Percentiles rank a stretch among this genome's conserved stretches.
Evolutionary conservation across 495 filamentous ascomycete species (phyloP).

Genomic region (Tuber indicum): DNA sequence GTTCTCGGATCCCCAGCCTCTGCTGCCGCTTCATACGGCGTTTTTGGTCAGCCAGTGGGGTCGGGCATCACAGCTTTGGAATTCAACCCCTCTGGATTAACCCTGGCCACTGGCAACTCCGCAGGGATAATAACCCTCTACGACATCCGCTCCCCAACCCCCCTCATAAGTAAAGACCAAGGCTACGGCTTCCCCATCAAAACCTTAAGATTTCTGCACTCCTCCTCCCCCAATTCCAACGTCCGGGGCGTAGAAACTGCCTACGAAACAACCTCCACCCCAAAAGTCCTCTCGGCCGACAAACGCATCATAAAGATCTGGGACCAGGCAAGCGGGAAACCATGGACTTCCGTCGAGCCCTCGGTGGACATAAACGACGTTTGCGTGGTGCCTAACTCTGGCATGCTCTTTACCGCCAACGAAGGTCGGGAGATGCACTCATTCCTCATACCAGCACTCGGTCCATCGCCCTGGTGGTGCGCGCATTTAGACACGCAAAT

Average conservation of each 20-base stretch:
- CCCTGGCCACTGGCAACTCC: constrained; percentile 78
- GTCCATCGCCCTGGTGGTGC: constrained; percentile 91
- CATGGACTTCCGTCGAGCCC: constrained; percentile 94
- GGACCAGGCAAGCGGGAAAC: constrained; percentile 69
- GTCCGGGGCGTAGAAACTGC: constrained; percentile 2
- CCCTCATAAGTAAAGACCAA: constrained; percentile 84
- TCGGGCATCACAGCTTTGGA: constrained; percentile 68
- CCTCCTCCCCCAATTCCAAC: constrained; percentile 44
- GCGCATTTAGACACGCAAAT: constrained; percentile 93
- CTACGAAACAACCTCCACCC: constrained; percentile 54
- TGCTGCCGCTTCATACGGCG: constrained; percentile 15
- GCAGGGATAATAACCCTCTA: constrained; percentile 86
- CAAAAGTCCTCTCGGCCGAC: constrained; percentile 85
- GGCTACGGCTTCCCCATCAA: constrained; percentile 93
- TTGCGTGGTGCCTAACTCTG: constrained; percentile 75
- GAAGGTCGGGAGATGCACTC: constrained; percentile 87
- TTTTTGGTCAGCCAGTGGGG: constrained; percentile 39
- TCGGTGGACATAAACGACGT: constrained; percentile 90
- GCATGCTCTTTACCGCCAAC: constrained; percentile 92
- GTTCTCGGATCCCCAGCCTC: constrained; percentile 51
- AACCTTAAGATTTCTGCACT: constrained; percentile 76
- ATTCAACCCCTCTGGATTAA: constrained; percentile 78
- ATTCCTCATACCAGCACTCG: constrained; percentile 92
- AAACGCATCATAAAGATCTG: constrained; percentile 97
- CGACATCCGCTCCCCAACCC: constrained; percentile 81